A percentile compares a stretch with the other conserved stretches of the same genome.
Evolutionary conservation across 345 rosid genomes (phyloP).

Genomic region (Populus nigra): DNA sequence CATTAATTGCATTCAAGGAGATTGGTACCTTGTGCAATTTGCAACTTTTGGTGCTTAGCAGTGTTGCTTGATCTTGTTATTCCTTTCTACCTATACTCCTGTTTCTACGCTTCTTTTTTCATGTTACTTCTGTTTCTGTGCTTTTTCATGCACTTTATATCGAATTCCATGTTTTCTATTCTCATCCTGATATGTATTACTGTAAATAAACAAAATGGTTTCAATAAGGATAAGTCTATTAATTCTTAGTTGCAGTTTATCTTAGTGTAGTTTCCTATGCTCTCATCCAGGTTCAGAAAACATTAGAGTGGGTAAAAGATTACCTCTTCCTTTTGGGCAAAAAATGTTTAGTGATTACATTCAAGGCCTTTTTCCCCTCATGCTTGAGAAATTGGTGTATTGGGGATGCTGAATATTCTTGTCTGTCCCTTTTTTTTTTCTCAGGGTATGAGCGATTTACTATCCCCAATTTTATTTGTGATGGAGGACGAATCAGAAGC

Average conservation of each 20-base stretch:
- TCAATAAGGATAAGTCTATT: background rate
- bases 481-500: conserved; percentile 87
- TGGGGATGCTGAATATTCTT: conserved; percentile 1
- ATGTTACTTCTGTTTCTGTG: background rate
- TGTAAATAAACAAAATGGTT: background rate
- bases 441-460: conserved; percentile 96
- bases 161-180: background rate
- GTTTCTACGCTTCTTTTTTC: background rate
- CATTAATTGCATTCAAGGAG: background rate
- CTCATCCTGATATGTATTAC: background rate
- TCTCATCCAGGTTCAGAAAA: background rate
- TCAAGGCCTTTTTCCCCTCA: background rate
- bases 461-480: conserved; percentile 87
- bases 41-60: background rate
- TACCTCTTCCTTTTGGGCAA: background rate
- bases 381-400: background rate
- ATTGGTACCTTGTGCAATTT: background rate
- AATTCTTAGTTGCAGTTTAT: background rate
- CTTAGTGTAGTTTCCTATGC: background rate
- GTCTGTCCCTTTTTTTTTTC: conserved; percentile 9
- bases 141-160: background rate
- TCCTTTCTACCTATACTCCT: background rate
- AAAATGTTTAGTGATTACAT: background rate
- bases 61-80: background rate
- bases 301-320: background rate